phyloP scores from a whole-genome alignment of 805 yeast genomes.

The Wickerhamiella musiphila region DNA sequence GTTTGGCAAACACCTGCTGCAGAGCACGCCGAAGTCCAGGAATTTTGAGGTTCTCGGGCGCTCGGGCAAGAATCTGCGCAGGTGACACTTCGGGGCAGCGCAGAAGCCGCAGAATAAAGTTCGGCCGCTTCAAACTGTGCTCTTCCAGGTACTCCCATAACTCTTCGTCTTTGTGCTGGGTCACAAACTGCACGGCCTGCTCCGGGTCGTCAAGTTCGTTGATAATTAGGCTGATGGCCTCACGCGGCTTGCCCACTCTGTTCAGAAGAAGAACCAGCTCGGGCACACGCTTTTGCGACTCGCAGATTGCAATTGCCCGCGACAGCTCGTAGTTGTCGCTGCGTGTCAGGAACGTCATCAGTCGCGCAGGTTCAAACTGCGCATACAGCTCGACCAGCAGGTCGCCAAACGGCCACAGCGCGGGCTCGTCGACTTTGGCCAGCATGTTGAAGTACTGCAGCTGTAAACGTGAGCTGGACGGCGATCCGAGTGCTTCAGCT shows the following conservation, averaged over 20 bases:
- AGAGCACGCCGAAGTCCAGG: constrained; percentile 48
- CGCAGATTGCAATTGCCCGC: constrained; percentile 51
- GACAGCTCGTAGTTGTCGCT: constrained; percentile 45
- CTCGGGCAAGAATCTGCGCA: constrained; percentile 44
- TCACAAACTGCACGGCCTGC: constrained; percentile 66
- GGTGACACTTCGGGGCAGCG: constrained; percentile 36
- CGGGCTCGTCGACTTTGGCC: constrained; percentile 36
- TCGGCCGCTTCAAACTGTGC: constrained; percentile 53
- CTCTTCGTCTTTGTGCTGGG: constrained; percentile 48
- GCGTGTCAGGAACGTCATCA: constrained; percentile 44
- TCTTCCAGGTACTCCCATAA: constrained; percentile 63
- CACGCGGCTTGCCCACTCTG: constrained; percentile 58
- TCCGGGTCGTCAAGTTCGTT: constrained; percentile 63
- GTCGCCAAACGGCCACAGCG: constrained; percentile 44
- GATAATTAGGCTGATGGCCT: constrained; percentile 62
- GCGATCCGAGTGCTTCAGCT: constrained; percentile 26
- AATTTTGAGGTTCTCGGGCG: constrained; percentile 45
- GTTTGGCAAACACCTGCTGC: constrained; percentile 42
- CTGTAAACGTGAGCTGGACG: constrained; percentile 17
- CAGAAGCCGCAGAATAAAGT: constrained; percentile 58
- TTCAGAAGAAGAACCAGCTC: constrained; percentile 75
- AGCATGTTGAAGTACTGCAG: constrained; percentile 51
- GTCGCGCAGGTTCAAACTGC: constrained; percentile 34
- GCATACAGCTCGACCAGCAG: constrained; percentile 49
- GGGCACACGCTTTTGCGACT: constrained; percentile 32